Base-by-base conservation (phyloP, 768 basidiomycete genomes). In the Tremella yokohamensis region DNA sequence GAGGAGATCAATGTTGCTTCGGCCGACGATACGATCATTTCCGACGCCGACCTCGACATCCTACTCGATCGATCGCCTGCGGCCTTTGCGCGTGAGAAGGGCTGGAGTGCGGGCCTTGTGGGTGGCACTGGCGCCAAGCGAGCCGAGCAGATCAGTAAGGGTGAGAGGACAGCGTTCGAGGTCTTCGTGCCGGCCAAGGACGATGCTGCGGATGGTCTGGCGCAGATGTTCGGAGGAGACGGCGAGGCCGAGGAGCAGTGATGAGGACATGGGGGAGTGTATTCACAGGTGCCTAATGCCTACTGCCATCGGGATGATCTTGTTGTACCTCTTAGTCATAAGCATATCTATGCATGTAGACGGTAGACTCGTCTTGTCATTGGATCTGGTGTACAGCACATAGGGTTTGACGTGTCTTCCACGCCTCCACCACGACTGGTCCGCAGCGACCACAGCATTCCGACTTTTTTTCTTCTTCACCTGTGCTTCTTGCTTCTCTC, bases 1-100 rank as follows among this genome's bases (percentile, higher is more conserved):
- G 90, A 97, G 77, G 85, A 91, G 72, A 89, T 97, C 57, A 84
- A 89, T 52, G 85, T 97, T 11, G 89, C 90, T 16, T 84, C 84
- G 1, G 82, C 84, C 66, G 88, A 85, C 16, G 84, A 82, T 45
- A 83, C 83, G 34, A 84, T 97, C 50, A 80, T 99, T 66, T 62
- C 63, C 72, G 89, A 96, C 52, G 82, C 81, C 40, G 90, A 96
- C 66, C 77, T 99, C 37, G 84, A 86, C 20, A 80, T 84, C 70
- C 79, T 98, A 51, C 79, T 98, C 37, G 93, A 96, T 66, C 81
- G 93, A 26, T 68, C 68, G 8, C 64, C 72, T 3, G 75, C 65
- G 19, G 75, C 75, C 11, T 73, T 69, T 56, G 65, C 68, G 6
- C 61, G 75, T 24, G 69, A 70, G 53, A 68, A 69, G 39, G 75